phyloP scores from a whole-genome alignment of 2,329 filamentous ascomycete genomes.

The Zalaria sp. region DNA sequence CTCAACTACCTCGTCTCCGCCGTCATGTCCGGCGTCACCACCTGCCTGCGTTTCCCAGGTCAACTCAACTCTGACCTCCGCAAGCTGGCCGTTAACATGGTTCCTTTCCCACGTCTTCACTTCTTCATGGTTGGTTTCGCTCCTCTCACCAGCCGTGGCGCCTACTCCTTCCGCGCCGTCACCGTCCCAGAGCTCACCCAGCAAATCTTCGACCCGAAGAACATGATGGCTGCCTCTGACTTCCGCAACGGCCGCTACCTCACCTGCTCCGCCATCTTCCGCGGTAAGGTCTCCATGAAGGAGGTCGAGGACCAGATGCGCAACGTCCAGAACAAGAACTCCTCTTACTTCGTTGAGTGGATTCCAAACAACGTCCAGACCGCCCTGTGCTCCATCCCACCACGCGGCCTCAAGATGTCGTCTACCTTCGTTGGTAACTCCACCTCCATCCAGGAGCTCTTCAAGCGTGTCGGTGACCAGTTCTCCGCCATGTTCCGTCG shows the following conservation, averaged over 20 bases:
- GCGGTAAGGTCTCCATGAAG: conserved; percentile 99
- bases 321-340: conserved; percentile 99
- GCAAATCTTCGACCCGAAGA: conserved; percentile 99
- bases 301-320: conserved; percentile 99
- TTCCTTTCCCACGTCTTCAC: conserved; percentile 99
- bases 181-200: conserved; percentile 97
- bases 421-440: conserved; percentile 99
- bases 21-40: conserved; percentile 99
- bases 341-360: conserved; percentile 99
- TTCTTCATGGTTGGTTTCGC: conserved; percentile 99
- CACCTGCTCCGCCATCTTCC: conserved; percentile 99
- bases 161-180: conserved; percentile 93
- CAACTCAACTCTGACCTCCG: conserved; percentile 99
- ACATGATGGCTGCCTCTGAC: conserved; percentile 99
- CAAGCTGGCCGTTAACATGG: conserved; percentile 99
- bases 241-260: conserved; percentile 99
- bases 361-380: conserved; percentile 99
- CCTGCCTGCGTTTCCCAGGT: conserved; percentile 96
- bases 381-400: conserved; percentile 95
- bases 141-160: conserved; percentile 84
- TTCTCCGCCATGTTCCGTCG: conserved; percentile 99
- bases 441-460: conserved; percentile 98
- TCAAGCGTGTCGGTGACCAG: conserved; percentile 99
- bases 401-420: conserved; percentile 96
- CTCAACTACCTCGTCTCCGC: conserved; percentile 98